Evolutionary conservation across 2,329 filamentous ascomycete species (phyloP).

Genomic region (Colletotrichum navitas): DNA sequence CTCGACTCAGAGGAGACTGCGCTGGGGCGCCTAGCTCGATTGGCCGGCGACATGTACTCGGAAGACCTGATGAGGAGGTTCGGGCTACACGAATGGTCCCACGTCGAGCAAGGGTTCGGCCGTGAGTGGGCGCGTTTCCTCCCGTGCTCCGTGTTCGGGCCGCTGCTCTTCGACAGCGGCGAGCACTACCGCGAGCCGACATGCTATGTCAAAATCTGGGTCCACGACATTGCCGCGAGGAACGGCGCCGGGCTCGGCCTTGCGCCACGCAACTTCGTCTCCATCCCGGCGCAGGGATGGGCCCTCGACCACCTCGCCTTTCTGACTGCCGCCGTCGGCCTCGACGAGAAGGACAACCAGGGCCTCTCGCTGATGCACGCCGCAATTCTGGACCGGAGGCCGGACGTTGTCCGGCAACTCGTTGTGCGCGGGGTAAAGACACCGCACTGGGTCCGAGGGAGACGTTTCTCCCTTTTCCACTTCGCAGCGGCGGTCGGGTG

Average conservation of each 20-base stretch:
- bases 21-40: not conserved
- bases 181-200: not conserved
- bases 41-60: not conserved
- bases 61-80: slow-evolving; percentile 8
- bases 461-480: not conserved
- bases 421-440: not conserved
- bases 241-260: not conserved
- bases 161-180: not conserved
- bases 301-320: not conserved
- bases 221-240: not conserved
- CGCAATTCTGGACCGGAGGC: slow-evolving; percentile 5
- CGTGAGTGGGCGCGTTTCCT: not conserved
- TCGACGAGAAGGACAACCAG: not conserved
- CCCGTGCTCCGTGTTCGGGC: not conserved
- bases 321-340: not conserved
- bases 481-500: slow-evolving; percentile 12
- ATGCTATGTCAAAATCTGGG: slow-evolving; percentile 2
- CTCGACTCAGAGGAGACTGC: not conserved
- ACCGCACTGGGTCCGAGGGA: not conserved
- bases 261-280: not conserved
- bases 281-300: not conserved
- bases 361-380: slow-evolving; percentile 2
- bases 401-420: not conserved
- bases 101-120: slow-evolving; percentile 9
- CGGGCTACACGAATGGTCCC: not conserved